Base-by-base conservation (phyloP, 192 early-diverging fungal species). In the Gaertneriomyces semiglobifer region DNA sequence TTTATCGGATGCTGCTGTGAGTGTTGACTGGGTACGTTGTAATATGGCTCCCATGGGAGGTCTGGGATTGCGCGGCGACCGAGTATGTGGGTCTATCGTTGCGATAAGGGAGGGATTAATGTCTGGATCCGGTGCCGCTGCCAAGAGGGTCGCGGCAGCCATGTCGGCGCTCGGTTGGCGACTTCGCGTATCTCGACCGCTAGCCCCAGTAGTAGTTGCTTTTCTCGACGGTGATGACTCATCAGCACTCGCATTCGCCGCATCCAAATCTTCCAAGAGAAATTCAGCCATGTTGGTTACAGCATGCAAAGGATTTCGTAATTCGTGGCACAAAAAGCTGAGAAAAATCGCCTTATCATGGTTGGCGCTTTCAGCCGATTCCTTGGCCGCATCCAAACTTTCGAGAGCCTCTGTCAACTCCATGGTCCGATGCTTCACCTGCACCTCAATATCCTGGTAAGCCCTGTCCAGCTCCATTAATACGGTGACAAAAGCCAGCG, bases 231-330 rank as follows among this genome's bases (percentile, higher is more conserved):
- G 25, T 4, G 50, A 52, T 5, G n/a, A 5, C 6, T 52, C 50
- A 3, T 52, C n/a, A 18, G 50, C n/a, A 4, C n/a, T 18, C 50
- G 50, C 50, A 5, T n/a, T 20, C 10, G 14, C 61, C n/a, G 47
- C 56, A 20, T 52, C 62, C 60, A 69, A 6, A 19, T 68, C 66
- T 8, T 68, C 60, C 59, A 73, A 44, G 7, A 73, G 42, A 43
- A 65, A 64, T 20, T 75, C 61, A n/a, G 61, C 60, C 61, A 73
- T 63, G 54, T 73, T 73, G 53, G 41, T 44, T 19, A 73, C 53
- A 6, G 71, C 71, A 48, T 73, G 71, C 41, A 73, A 52, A n/a
- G 71, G 71, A 70, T 73, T 73, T 25, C 71, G 67, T 12, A 73
- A 39, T 40, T 71, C 70, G 41, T 71, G 70, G 60, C 71, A 67